Conservation (phyloP, 768 basidiomycete species). For the Trametes elegans region DNA sequence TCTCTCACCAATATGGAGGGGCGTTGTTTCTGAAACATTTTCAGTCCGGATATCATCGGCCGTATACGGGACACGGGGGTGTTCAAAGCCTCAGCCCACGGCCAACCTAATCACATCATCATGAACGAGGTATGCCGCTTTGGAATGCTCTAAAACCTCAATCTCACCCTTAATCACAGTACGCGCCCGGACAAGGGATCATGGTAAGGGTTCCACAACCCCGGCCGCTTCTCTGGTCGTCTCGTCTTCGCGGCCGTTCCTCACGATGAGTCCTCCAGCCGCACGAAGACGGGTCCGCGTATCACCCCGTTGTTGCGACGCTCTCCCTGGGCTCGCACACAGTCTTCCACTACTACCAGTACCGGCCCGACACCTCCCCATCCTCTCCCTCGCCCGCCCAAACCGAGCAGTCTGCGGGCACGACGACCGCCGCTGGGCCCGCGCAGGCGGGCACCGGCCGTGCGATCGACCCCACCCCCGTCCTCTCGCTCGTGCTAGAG, state of each 20-base stretch:
- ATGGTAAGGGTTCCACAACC: slow-evolving; percentile 64
- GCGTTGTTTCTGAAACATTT: slow-evolving; percentile 8
- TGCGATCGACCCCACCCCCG: slow-evolving; percentile 60
- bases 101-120: slow-evolving; percentile 83
- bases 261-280: slow-evolving; percentile 64
- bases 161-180: no score
- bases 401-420: neutral
- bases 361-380: slow-evolving; percentile 33
- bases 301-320: slow-evolving; percentile 87
- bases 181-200: slow-evolving; percentile 89
- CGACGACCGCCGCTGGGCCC: slow-evolving; percentile 3
- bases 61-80: slow-evolving; percentile 64
- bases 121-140: slow-evolving; percentile 67
- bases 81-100: slow-evolving; percentile 63
- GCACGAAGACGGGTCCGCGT: slow-evolving; percentile 90
- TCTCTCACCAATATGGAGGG: neutral
- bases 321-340: slow-evolving; percentile 83
- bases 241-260: neutral
- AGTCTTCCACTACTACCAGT: slow-evolving; percentile 80
- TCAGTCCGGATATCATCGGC: slow-evolving; percentile 73
- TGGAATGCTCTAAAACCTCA: slow-evolving; percentile 1
- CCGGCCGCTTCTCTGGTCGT: no score
- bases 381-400: slow-evolving; percentile 14
- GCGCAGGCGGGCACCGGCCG: slow-evolving; percentile 37
- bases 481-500: slow-evolving; percentile 76